These are phyloP conservation scores for Gnomoniopsis smithogilvyi DNA, from an alignment of 2,329 filamentous ascomycete species.

Conservation along the genomic window DNA sequence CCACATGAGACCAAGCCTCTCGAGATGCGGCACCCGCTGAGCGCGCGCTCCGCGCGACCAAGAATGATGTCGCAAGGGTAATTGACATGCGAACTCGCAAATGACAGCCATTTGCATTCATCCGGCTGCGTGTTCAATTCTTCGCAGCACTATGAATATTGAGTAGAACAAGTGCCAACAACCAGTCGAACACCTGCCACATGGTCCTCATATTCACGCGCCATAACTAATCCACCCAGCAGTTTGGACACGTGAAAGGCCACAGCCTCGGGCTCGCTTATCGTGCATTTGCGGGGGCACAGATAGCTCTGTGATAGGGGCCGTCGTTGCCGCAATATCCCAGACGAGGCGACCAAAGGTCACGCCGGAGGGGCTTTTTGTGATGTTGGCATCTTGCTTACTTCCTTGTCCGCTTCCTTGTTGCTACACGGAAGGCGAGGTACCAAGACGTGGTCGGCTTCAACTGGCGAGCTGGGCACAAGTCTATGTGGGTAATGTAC, in stretches of 20 bases:
- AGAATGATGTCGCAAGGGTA: not conserved
- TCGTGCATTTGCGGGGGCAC: not conserved
- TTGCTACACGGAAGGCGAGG: constrained; percentile 1
- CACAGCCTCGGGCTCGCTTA: constrained; percentile 14
- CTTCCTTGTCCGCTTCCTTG: not conserved
- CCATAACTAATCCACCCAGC: not conserved
- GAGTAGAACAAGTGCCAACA: not conserved
- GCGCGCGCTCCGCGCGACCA: not conserved
- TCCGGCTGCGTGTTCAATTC: not conserved
- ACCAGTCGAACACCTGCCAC: not conserved
- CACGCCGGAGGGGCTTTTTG: not conserved
- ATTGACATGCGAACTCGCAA: not conserved
- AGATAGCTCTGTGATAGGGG: not conserved
- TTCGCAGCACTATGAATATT: not conserved
- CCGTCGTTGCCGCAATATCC: constrained; percentile 13
- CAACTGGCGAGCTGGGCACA: constrained; percentile 16
- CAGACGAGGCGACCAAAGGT: constrained; percentile 17
- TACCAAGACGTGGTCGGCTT: constrained; percentile 12
- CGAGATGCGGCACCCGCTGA: not conserved
- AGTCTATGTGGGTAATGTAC: constrained; percentile 4
- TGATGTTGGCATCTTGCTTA: constrained; percentile 7
- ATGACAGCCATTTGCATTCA: not conserved
- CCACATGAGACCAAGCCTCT: not conserved
- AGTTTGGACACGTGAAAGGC: not conserved
- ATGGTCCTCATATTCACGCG: not conserved